These are phyloP conservation scores for Salix caprea DNA, from an alignment of 345 rosid genomes.

Conservation along the genomic window DNA sequence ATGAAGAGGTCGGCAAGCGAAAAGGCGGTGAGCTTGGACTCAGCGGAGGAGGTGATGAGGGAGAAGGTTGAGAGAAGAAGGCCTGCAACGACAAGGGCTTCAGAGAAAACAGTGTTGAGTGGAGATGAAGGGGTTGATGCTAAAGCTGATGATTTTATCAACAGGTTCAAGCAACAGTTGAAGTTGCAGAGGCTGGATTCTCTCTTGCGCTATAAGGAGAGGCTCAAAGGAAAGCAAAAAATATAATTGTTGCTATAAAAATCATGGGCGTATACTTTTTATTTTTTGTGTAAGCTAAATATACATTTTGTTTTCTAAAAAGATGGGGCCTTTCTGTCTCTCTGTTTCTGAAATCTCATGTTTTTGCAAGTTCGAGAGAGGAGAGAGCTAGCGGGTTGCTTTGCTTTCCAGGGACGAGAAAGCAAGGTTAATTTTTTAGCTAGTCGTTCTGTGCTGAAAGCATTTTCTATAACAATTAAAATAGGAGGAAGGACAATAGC, in stretches of 20 bases:
- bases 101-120: slow-evolving; percentile 12
- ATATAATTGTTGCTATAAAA: slow-evolving; percentile 53
- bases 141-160: slow-evolving; percentile 55
- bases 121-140: slow-evolving; percentile 37
- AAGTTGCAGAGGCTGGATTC: slow-evolving; percentile 52
- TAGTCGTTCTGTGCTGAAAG: no score
- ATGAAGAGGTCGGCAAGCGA: slow-evolving; percentile 76
- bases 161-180: slow-evolving; percentile 42
- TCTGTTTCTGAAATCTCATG: no score
- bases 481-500: no score
- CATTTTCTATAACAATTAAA: no score
- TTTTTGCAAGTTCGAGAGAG: no score
- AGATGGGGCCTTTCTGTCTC: no score
- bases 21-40: slow-evolving; percentile 21
- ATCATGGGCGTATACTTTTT: no score
- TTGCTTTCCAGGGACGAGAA: no score
- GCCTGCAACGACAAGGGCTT: slow-evolving; percentile 14
- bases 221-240: slow-evolving; percentile 16
- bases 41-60: slow-evolving; percentile 10
- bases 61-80: slow-evolving; percentile 19
- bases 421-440: no score
- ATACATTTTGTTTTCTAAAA: no score
- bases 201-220: slow-evolving; percentile 34
- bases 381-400: no score
- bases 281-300: no score